Conservation (phyloP, 768 basidiomycete genomes). For the Auricularia cornea region DNA sequence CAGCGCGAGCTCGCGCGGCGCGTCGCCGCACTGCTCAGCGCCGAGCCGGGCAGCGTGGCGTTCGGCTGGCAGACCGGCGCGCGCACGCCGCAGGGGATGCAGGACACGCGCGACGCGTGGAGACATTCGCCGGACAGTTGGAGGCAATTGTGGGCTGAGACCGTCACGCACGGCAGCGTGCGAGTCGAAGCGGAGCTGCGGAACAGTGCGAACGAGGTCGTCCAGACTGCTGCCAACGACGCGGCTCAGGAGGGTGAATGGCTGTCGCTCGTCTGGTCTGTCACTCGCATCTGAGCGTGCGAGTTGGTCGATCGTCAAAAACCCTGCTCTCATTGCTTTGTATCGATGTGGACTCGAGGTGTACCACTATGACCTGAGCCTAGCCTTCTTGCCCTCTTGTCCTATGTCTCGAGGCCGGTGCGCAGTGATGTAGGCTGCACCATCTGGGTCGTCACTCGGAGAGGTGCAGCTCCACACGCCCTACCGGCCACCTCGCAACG, state of each 20-base stretch:
- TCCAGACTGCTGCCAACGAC: background rate
- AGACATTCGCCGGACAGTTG: slow-evolving; percentile 21
- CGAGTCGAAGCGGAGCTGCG: too few species aligned
- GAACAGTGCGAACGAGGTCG: too few species aligned
- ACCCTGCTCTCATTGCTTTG: too few species aligned
- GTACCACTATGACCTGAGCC: too few species aligned
- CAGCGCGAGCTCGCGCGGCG: slow-evolving; percentile 19
- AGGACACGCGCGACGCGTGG: slow-evolving; percentile 9
- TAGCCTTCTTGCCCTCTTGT: too few species aligned
- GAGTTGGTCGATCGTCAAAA: too few species aligned
- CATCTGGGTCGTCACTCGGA: too few species aligned
- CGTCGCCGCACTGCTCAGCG: slow-evolving; percentile 20
- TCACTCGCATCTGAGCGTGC: background rate
- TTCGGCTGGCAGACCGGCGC: slow-evolving; percentile 22
- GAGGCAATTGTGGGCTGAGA: slow-evolving; percentile 19
- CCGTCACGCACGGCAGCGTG: background rate
- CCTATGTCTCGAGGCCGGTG: too few species aligned
- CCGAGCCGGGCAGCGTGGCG: slow-evolving; percentile 20
- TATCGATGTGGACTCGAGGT: too few species aligned
- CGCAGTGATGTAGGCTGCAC: too few species aligned
- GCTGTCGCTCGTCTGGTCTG: background rate
- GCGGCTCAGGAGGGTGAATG: background rate
- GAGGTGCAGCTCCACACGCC: too few species aligned
- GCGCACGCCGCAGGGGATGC: slow-evolving; percentile 8
- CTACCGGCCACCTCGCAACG: too few species aligned